phyloP scores from a whole-genome alignment of 768 basidiomycete genomes.

The Pholiota molesta region DNA sequence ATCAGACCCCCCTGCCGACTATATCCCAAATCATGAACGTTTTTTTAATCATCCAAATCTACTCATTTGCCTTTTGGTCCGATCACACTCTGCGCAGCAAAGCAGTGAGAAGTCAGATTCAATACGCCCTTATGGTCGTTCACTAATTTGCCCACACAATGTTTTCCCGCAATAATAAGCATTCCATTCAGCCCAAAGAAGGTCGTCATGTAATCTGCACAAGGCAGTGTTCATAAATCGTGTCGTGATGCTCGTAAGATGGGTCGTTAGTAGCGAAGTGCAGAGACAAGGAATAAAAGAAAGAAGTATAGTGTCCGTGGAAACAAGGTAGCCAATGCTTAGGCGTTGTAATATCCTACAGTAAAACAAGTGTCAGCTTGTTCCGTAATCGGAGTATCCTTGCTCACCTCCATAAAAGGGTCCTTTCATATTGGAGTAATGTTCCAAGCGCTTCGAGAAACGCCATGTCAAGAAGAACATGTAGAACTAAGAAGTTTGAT shows the following conservation, averaged over 20 bases:
- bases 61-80: conserved; percentile 26
- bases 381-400: conserved; percentile 12
- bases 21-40: conserved; percentile 38
- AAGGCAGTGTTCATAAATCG: conserved; percentile 28
- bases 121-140: conserved; percentile 17
- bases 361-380: conserved; percentile 28
- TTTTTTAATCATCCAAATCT: conserved; percentile 41
- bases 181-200: conserved; percentile 8
- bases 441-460: conserved; percentile 69
- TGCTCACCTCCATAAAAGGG: conserved; percentile 63
- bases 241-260: conserved; percentile 34
- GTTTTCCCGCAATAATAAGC: conserved; percentile 8
- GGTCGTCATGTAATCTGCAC: conserved; percentile 22
- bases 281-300: conserved; percentile 22
- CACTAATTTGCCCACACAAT: conserved; percentile 15
- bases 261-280: conserved; percentile 29
- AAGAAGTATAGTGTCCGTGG: conserved; percentile 28
- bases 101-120: conserved; percentile 11
- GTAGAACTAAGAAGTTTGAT: conserved; percentile 54
- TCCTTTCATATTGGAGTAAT: conserved; percentile 67
- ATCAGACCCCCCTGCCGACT: conserved; percentile 16
- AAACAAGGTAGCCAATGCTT: conserved; percentile 30
- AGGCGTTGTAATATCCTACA: conserved; percentile 58
- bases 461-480: conserved; percentile 80
- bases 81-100: conserved; percentile 26